These are phyloP conservation scores for Petunia secreta DNA, from an alignment of 257 asterid species.

Conservation along the genomic window DNA sequence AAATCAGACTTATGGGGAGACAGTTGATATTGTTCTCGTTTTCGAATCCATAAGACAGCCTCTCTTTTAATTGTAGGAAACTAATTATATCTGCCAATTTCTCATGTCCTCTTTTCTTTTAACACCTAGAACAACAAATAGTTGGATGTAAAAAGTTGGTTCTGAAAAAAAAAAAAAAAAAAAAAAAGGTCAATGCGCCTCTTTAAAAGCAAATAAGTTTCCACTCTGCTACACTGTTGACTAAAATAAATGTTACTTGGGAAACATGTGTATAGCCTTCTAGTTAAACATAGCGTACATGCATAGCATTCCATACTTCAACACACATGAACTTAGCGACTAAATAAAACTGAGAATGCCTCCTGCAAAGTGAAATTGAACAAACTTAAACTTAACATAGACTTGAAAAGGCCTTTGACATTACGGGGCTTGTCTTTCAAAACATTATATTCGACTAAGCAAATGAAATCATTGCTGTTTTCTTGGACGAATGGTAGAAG, in stretches of 20 bases:
- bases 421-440: not conserved
- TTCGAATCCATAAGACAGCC: not conserved
- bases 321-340: not conserved
- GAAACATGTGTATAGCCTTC: conserved; percentile 2
- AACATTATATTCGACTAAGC: not conserved
- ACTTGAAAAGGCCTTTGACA: not conserved
- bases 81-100: not conserved
- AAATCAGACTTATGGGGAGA: conserved; percentile 9
- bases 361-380: not conserved
- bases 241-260: conserved; percentile 4
- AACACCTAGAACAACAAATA: not conserved
- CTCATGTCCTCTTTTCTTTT: conserved; percentile 2
- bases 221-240: not conserved
- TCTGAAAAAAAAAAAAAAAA: not conserved
- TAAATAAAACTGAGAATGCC: not conserved
- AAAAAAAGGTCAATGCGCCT: not conserved
- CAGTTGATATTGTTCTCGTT: not conserved
- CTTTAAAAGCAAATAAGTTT: not conserved
- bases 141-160: not conserved
- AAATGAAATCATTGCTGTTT: not conserved
- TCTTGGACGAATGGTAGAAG: not conserved
- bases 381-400: not conserved
- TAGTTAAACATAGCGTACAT: not conserved
- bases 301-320: not conserved
- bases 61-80: conserved; percentile 8